phyloP scores from a whole-genome alignment of 2,329 filamentous ascomycete genomes.

The Penicillium sp. region DNA sequence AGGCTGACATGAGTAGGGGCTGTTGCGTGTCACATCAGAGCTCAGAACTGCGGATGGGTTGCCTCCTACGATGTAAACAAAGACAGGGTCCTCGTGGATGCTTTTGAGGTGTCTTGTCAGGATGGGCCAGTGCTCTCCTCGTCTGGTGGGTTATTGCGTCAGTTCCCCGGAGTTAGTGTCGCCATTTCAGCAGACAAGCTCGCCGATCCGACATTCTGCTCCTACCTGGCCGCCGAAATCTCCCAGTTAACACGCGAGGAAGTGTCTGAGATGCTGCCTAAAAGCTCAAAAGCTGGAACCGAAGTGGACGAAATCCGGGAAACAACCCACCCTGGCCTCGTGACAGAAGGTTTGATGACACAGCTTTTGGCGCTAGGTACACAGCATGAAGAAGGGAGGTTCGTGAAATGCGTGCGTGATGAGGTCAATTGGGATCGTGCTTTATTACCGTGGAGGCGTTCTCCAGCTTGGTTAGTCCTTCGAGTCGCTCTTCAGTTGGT shows the following conservation, averaged over 20 bases:
- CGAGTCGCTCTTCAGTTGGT: not conserved
- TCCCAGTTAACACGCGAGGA: not conserved
- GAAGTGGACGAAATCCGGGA: conserved; percentile 38
- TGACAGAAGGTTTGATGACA: conserved; percentile 45
- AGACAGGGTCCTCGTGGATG: not conserved
- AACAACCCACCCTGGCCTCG: conserved; percentile 40
- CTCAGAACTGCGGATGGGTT: not conserved
- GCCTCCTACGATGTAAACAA: not conserved
- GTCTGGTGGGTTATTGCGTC: not conserved
- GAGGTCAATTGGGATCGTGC: conserved; percentile 36
- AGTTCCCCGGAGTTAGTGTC: not conserved
- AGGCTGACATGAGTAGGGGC: not conserved
- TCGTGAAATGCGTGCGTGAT: conserved; percentile 47
- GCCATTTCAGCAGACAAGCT: not conserved
- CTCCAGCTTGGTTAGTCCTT: not conserved
- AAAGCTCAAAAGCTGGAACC: conserved; percentile 30
- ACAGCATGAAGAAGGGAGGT: conserved; percentile 14
- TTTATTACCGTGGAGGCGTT: not conserved
- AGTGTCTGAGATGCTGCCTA: conserved; percentile 26
- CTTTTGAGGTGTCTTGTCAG: not conserved
- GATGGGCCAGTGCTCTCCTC: not conserved
- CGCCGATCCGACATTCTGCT: not conserved
- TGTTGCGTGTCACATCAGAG: not conserved
- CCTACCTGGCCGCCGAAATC: not conserved
- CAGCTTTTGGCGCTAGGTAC: conserved; percentile 38